Evolutionary conservation across 176 grass and related monocot genomes (phyloP), one percentile per base, ranked within the genome.

Genomic region (Triticum turgidum): DNA sequence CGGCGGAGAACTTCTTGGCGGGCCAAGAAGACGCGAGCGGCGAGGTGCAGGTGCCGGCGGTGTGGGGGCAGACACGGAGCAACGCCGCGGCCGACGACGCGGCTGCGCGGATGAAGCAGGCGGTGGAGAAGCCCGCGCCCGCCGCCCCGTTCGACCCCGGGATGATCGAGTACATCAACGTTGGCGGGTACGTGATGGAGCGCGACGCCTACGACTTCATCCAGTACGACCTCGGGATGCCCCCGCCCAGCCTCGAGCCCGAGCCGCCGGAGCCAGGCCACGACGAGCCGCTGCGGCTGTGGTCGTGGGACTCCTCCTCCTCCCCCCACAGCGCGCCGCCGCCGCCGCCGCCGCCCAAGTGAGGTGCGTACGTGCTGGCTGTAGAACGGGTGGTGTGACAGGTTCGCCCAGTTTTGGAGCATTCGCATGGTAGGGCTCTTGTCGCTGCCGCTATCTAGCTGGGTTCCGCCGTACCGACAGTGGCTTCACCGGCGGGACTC

Each of bases 101-200:
- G 42, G 52, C 52, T 56, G 52, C 52, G 52, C 15, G 15, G 52
- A 20, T 18, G 52, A 6, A 56, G 6, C 5, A 56, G 6, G 4
- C 52, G 52, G 52, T 56, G 52, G 52, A 56, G 68, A 20, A 70
- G 17, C 52, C 6, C 22, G 22, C 24, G 52, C 41, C 3, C 37
- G 22, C 52, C 17, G 73, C 72, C 0, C 49, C 51, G 71, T 51
- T 41, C 88, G 10, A 30, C 65, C 18, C 65, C 73, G 78, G 54
- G n/a, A 54, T 61, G 29, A 41, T 61, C 65, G 32, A 79, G 73
- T 9, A 56, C 80, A 47, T 90, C 56, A 12, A 37, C 44, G 7
- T 83, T 33, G 74, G 74, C 34, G 5, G 25, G 58, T 78, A 9
- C 58, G 33, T 72, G 84, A 87, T 87, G 54, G 84, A 90, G 89